These are phyloP conservation scores for Onygenales sp. DNA, from an alignment of 2,329 filamentous ascomycete species.

Conservation along the genomic window DNA sequence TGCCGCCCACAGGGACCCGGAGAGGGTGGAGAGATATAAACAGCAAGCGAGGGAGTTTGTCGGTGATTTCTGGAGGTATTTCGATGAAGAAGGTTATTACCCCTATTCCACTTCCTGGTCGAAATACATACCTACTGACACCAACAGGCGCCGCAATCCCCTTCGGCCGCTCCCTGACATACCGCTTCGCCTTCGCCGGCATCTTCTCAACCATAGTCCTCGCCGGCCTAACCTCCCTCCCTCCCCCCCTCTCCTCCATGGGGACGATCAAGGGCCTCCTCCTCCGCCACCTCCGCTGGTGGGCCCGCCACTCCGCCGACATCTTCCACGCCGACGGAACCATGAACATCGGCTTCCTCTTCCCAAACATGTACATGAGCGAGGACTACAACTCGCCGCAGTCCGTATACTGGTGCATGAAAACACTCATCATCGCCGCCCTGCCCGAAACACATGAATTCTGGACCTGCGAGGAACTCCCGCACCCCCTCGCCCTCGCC, in stretches of 20 bases:
- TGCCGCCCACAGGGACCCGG: slow-evolving; percentile 32
- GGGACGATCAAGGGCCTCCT: slow-evolving; percentile 41
- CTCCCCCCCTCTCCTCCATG: slow-evolving; percentile 26
- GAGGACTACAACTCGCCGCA: slow-evolving; percentile 52
- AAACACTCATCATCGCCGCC: slow-evolving; percentile 37
- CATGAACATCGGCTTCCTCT: slow-evolving; percentile 39
- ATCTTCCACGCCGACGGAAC: slow-evolving; percentile 44
- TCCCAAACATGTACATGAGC: slow-evolving; percentile 45
- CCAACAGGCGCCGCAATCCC: slow-evolving; percentile 40
- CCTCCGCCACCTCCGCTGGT: slow-evolving; percentile 43
- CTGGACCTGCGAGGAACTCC: slow-evolving; percentile 34
- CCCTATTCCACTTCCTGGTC: not conserved
- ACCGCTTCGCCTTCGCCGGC: slow-evolving; percentile 42
- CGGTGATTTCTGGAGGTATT: slow-evolving; percentile 38
- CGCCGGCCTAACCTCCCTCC: slow-evolving; percentile 29
- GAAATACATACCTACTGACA: not conserved
- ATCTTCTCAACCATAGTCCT: slow-evolving; percentile 41
- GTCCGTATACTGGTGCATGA: slow-evolving; percentile 47
- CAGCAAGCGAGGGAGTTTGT: slow-evolving; percentile 35
- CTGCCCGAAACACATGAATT: slow-evolving; percentile 32
- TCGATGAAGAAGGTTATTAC: slow-evolving; percentile 34
- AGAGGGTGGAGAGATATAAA: slow-evolving; percentile 29
- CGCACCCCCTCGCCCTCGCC: slow-evolving; percentile 21
- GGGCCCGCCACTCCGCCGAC: slow-evolving; percentile 30
- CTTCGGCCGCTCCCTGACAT: slow-evolving; percentile 43